Conservation (phyloP, 495 filamentous ascomycete genomes). For the Xylaria cubensis region DNA sequence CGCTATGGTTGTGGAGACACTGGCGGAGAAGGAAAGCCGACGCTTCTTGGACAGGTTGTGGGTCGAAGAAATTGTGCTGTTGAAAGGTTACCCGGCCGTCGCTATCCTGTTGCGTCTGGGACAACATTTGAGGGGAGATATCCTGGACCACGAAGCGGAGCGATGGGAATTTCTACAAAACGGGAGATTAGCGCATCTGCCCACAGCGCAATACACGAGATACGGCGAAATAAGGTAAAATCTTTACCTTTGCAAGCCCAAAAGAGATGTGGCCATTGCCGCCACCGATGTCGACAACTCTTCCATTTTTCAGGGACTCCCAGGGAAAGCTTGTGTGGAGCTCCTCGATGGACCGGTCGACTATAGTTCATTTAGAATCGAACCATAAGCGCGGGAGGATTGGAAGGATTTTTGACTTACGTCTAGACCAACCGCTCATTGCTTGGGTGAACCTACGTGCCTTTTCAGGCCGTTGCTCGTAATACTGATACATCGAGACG, state of each 20-base stretch:
- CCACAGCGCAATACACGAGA: background rate
- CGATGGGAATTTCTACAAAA: constrained; percentile 30
- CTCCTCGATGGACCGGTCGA: constrained; percentile 5
- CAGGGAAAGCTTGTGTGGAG: constrained; percentile 36
- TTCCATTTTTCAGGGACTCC: constrained; percentile 31
- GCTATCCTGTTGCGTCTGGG: constrained; percentile 24
- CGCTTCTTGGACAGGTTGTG: constrained; percentile 34
- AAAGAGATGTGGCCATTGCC: constrained; percentile 30
- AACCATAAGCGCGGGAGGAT: background rate
- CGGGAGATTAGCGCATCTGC: background rate
- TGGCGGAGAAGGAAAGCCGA: constrained; percentile 41
- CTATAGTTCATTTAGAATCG: background rate
- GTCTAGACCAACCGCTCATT: constrained; percentile 34
- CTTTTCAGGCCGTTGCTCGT: constrained; percentile 33
- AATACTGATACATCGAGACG: constrained; percentile 37
- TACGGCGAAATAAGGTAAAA: background rate
- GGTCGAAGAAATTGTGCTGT: constrained; percentile 42
- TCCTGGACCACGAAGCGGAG: constrained; percentile 39
- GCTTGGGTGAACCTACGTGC: constrained; percentile 32
- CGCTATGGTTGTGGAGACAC: constrained; percentile 36
- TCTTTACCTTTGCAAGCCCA: constrained; percentile 28
- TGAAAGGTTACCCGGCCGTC: constrained; percentile 34
- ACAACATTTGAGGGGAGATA: constrained; percentile 27
- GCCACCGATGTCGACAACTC: constrained; percentile 36
- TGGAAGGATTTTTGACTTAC: background rate